Evolutionary conservation across 2,329 filamentous ascomycete species (phyloP).

Genomic region (Amphichorda felina): DNA sequence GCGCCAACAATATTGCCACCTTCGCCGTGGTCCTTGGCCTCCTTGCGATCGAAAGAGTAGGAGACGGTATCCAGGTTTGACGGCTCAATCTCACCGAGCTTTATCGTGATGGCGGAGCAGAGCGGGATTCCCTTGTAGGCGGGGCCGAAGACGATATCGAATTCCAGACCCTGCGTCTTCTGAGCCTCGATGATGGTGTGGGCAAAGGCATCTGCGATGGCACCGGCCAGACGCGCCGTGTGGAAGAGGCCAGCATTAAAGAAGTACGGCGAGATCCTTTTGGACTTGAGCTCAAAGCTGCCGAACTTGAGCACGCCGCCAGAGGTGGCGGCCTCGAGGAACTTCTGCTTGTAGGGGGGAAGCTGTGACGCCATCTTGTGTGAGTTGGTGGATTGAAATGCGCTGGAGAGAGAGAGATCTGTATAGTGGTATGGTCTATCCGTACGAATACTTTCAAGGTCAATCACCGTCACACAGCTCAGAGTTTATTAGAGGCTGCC

Average conservation of each 20-base stretch:
- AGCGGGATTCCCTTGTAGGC: slow-evolving; percentile 97
- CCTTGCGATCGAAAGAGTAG: slow-evolving; percentile 93
- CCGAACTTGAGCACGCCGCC: slow-evolving; percentile 70
- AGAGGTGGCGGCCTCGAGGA: slow-evolving; percentile 57
- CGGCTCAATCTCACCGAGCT: slow-evolving; percentile 59
- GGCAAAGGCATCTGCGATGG: slow-evolving; percentile 76
- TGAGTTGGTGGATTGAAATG: slow-evolving; percentile 2
- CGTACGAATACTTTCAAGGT: no score
- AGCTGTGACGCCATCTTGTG: slow-evolving; percentile 25
- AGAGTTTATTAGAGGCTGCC: no score
- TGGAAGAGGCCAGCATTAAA: slow-evolving; percentile 94
- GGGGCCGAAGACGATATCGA: slow-evolving; percentile 86
- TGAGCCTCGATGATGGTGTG: slow-evolving; percentile 42
- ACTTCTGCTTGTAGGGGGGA: slow-evolving; percentile 56
- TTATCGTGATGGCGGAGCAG: slow-evolving; percentile 64
- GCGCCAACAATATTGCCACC: slow-evolving; percentile 88
- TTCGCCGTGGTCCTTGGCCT: slow-evolving; percentile 92
- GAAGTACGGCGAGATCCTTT: slow-evolving; percentile 88
- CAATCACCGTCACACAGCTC: slow-evolving; percentile 1
- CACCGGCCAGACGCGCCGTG: slow-evolving; percentile 62
- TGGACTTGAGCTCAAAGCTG: slow-evolving; percentile 83
- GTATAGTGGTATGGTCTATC: no score
- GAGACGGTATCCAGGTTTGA: slow-evolving; percentile 55
- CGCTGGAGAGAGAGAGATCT: no score
- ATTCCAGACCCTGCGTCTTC: slow-evolving; percentile 32